Percentiles rank a stretch among this genome's conserved stretches.
These are phyloP conservation scores for Trichoderma breve DNA, from an alignment of 2,329 filamentous ascomycete genomes.

Conservation along the genomic window DNA sequence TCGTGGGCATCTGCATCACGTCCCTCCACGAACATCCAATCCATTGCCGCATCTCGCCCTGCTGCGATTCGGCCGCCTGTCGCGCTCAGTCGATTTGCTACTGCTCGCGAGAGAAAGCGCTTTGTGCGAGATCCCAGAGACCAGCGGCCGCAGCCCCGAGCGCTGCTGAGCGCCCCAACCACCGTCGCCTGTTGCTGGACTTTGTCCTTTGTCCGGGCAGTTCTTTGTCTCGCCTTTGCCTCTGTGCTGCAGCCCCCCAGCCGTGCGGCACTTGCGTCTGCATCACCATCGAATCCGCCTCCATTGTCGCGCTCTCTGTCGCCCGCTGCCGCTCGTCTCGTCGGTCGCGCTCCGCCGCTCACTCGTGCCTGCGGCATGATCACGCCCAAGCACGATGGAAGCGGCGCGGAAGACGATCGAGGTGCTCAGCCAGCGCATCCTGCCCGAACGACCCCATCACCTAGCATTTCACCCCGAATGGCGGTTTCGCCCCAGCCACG, in stretches of 20 bases:
- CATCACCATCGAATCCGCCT: constrained; percentile 16
- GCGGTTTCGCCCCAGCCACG: constrained; percentile 46
- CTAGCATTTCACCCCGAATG: constrained; percentile 49
- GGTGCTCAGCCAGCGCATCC: constrained; percentile 50
- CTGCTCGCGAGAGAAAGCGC: background rate
- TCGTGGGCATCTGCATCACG: constrained; percentile 21
- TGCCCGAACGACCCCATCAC: constrained; percentile 54
- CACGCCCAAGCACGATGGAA: constrained; percentile 52
- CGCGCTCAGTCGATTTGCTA: constrained; percentile 15
- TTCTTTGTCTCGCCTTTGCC: background rate
- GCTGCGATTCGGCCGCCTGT: constrained; percentile 10
- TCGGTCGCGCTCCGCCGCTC: constrained; percentile 27
- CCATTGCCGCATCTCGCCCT: constrained; percentile 16
- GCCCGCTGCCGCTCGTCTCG: constrained; percentile 20
- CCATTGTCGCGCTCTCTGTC: constrained; percentile 24
- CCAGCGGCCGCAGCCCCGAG: background rate
- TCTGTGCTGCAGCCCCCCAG: background rate
- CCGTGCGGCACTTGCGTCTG: background rate
- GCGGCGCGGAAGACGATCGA: constrained; percentile 57
- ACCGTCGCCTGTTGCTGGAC: background rate
- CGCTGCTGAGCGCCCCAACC: background rate
- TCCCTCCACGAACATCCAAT: constrained; percentile 16
- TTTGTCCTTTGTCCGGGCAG: background rate
- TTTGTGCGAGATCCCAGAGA: background rate
- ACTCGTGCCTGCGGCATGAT: constrained; percentile 36